Evolutionary conservation across 805 yeast species (phyloP).

Genomic region (Starmerella bombicola): DNA sequence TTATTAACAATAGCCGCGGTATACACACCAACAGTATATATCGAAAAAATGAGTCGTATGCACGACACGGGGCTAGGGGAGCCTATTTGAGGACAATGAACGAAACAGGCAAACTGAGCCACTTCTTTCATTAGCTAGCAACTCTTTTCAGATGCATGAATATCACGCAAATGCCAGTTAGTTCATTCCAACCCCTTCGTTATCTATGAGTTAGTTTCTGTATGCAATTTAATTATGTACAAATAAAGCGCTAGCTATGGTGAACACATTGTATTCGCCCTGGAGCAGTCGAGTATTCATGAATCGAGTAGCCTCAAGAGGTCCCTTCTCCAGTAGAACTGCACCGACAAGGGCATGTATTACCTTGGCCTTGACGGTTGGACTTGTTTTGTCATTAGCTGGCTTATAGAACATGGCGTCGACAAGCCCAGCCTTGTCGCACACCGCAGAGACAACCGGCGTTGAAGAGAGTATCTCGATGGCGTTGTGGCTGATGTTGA

Average conservation of each 20-base stretch:
- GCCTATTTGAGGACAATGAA: background rate
- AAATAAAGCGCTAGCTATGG: conserved; percentile 17
- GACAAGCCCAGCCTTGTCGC: conserved; percentile 24
- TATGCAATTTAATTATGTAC: conserved; percentile 15
- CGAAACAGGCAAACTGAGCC: background rate
- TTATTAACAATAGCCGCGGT: no score
- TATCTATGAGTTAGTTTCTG: no score
- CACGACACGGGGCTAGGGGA: no score
- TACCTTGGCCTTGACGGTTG: conserved; percentile 40
- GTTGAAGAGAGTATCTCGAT: conserved; percentile 25
- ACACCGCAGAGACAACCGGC: conserved; percentile 23
- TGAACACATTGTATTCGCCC: conserved; percentile 26
- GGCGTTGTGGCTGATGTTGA: conserved; percentile 24
- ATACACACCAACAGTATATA: no score
- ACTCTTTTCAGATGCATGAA: no score
- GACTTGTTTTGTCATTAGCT: conserved; percentile 24
- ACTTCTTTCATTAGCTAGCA: no score
- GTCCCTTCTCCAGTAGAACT: conserved; percentile 50
- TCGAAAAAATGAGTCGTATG: no score
- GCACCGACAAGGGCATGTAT: conserved; percentile 58
- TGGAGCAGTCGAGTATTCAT: conserved; percentile 37
- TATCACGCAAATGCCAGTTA: no score
- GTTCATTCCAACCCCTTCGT: no score
- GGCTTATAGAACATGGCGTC: conserved; percentile 26
- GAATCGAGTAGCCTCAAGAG: conserved; percentile 42